A percentile compares a stretch with the other conserved stretches of the same genome.
Conservation (phyloP, 2,329 filamentous ascomycete genomes). For the Botrytis sinoallii region DNA sequence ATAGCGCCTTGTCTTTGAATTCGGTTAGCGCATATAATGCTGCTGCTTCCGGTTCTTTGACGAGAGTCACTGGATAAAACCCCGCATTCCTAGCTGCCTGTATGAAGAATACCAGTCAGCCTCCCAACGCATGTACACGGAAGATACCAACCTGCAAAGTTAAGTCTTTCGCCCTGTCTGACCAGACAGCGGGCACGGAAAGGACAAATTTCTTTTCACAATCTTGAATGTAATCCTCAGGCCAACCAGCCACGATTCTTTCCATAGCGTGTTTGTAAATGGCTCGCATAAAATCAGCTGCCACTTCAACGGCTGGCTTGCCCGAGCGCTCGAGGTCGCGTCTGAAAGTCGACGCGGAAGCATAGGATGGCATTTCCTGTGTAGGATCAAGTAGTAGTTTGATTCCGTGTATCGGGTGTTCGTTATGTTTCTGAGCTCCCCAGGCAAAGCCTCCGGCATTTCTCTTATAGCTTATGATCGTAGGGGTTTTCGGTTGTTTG, state of each 20-base stretch:
- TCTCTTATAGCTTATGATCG: constrained; percentile 8
- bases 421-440: constrained; percentile 19
- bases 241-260: constrained; percentile 44
- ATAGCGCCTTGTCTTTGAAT: constrained; percentile 10
- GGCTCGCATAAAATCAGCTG: constrained; percentile 37
- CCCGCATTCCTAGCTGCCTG: constrained; percentile 23
- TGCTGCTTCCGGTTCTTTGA: constrained; percentile 28
- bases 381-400: constrained; percentile 34
- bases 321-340: constrained; percentile 42
- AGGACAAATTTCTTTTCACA: constrained; percentile 53
- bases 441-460: neutral
- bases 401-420: constrained; percentile 22
- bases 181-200: constrained; percentile 59
- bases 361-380: constrained; percentile 24
- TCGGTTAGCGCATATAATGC: constrained; percentile 24
- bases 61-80: constrained; percentile 12
- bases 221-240: constrained; percentile 42
- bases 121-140: neutral
- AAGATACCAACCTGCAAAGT: constrained; percentile 34
- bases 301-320: constrained; percentile 49
- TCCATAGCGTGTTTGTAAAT: constrained; percentile 46
- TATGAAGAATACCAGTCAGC: neutral
- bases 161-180: constrained; percentile 50
- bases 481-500: constrained; percentile 23
- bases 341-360: constrained; percentile 19